Evolutionary conservation across 2,329 filamentous ascomycete genomes (phyloP).

Genomic region (Aspergillus latus): DNA sequence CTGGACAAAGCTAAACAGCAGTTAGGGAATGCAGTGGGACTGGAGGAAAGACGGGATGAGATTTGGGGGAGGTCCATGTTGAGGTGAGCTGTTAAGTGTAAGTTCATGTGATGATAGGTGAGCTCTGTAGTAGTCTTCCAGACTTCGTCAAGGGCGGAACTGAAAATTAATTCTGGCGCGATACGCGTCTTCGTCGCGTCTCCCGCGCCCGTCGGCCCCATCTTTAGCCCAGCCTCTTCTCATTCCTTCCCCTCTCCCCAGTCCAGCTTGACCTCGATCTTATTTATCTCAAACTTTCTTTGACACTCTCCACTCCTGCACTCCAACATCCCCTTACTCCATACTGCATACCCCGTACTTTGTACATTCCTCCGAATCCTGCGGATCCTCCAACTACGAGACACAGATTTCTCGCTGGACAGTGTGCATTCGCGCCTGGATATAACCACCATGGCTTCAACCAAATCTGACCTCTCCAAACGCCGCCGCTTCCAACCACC

Average conservation of each 20-base stretch:
- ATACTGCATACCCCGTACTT: not conserved
- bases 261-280: not conserved
- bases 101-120: not conserved
- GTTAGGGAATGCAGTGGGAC: constrained; percentile 26
- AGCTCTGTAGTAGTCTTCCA: too few relatives aligned
- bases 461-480: constrained; percentile 30
- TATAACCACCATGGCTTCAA: not conserved
- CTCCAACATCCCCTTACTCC: too few relatives aligned
- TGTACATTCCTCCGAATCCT: not conserved
- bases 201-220: not conserved
- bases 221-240: constrained; percentile 19
- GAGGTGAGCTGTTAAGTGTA: not conserved
- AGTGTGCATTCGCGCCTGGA: not conserved
- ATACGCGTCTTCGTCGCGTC: constrained; percentile 24
- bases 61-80: constrained; percentile 19
- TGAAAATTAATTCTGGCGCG: constrained; percentile 16
- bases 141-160: not conserved
- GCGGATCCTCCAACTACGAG: not conserved
- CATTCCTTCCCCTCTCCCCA: not conserved
- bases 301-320: not conserved
- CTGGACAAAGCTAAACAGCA: constrained; percentile 33
- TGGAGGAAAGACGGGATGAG: constrained; percentile 17
- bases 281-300: not conserved
- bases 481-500: constrained; percentile 48
- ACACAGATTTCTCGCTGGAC: not conserved